phyloP scores from a whole-genome alignment of 23 red algal species.

The Chondrus crispus region DNA sequence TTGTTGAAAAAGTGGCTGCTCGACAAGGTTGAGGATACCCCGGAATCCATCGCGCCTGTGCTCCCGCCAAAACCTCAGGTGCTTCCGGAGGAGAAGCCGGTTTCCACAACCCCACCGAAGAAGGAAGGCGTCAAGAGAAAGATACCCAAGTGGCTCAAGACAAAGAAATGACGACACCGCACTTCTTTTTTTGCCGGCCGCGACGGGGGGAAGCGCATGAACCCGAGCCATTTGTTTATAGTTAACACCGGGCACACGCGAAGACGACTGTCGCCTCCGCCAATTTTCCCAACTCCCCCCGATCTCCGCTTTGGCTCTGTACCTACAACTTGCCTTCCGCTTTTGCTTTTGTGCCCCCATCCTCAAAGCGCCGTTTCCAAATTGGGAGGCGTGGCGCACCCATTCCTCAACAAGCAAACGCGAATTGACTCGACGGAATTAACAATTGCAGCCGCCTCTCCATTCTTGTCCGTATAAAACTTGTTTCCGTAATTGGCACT shows the following conservation, averaged over 20 bases:
- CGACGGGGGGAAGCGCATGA: no score
- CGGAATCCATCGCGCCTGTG: neutral
- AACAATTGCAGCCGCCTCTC: conserved; percentile 84
- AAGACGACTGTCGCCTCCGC: no score
- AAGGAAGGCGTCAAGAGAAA: conserved; percentile 18
- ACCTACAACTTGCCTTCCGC: no score
- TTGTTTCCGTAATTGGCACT: conserved; percentile 92
- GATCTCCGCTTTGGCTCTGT: no score
- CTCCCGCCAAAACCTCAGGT: neutral
- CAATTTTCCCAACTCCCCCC: no score
- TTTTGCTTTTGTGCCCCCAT: no score
- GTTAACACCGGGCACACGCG: no score
- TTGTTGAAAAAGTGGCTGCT: conserved; percentile 34
- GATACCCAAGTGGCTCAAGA: conserved; percentile 64
- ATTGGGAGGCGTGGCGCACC: conserved; percentile 44
- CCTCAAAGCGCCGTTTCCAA: conserved; percentile 28
- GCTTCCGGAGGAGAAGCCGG: neutral
- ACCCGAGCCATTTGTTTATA: no score
- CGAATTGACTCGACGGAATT: conserved; percentile 69
- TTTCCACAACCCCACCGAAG: neutral
- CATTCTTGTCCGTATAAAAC: conserved; percentile 90
- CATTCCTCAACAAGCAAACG: conserved; percentile 52
- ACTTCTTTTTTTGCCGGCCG: no score
- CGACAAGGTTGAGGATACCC: conserved; percentile 28
- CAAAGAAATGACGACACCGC: no score